These are phyloP conservation scores for Aspergillus ostianus DNA, from an alignment of 495 filamentous ascomycete genomes.

Conservation along the genomic window DNA sequence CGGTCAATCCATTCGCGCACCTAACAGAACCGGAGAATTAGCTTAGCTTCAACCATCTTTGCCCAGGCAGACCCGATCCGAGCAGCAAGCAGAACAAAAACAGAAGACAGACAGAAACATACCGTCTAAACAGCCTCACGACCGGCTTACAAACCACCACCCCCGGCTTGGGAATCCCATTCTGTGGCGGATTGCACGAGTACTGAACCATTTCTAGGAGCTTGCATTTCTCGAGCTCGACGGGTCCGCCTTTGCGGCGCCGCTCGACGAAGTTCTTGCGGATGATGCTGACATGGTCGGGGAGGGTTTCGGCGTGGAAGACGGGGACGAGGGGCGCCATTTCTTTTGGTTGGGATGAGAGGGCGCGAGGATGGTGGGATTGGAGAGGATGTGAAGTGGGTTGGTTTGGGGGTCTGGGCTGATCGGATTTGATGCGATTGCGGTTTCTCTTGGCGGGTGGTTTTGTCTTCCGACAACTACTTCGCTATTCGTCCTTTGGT, in stretches of 20 bases:
- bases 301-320: slow-evolving; percentile 39
- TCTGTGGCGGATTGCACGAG: slow-evolving; percentile 62
- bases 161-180: slow-evolving; percentile 52
- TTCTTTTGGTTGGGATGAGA: slow-evolving; percentile 1
- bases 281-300: slow-evolving; percentile 41
- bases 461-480: background rate
- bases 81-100: slow-evolving; percentile 3
- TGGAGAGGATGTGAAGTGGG: background rate
- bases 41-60: background rate
- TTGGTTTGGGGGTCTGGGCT: background rate
- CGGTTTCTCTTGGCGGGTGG: background rate
- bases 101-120: slow-evolving; percentile 28
- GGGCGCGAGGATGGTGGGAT: background rate
- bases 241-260: slow-evolving; percentile 39
- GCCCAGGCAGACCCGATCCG: background rate
- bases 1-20: slow-evolving; percentile 70
- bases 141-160: slow-evolving; percentile 70
- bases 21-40: slow-evolving; percentile 41
- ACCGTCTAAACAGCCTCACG: slow-evolving; percentile 78
- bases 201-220: slow-evolving; percentile 81
- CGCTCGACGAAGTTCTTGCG: slow-evolving; percentile 43
- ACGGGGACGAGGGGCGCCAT: slow-evolving; percentile 46
- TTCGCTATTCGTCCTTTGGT: background rate
- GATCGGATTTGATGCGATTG: background rate
- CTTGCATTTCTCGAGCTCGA: slow-evolving; percentile 67